Evolutionary conservation across 768 basidiomycete species (phyloP).

Genomic region (Kwoniella mangroviensis): DNA sequence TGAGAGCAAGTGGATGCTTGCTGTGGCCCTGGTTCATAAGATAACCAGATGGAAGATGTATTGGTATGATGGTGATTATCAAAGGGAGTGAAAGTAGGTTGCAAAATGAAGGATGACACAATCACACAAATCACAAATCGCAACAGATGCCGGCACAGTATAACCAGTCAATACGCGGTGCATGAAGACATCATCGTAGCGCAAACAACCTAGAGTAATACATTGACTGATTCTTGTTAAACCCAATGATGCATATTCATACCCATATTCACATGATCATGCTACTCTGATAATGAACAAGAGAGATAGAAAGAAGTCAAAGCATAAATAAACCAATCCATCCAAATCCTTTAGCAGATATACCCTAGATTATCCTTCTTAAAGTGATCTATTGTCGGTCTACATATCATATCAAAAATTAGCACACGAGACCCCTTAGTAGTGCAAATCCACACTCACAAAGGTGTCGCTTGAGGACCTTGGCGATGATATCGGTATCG

Average conservation of each 20-base stretch:
- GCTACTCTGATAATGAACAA: neutral
- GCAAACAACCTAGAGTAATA: too few relatives aligned
- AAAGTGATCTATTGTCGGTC: slow-evolving; percentile 41
- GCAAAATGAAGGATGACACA: neutral
- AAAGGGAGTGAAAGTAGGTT: neutral
- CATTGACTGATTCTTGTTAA: neutral
- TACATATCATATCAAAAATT: neutral
- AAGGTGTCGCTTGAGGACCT: slow-evolving; percentile 81
- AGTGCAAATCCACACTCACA: slow-evolving; percentile 40
- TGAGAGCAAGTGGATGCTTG: neutral
- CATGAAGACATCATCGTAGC: too few relatives aligned
- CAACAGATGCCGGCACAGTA: neutral
- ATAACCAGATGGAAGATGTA: neutral
- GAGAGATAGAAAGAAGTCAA: neutral
- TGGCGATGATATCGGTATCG: slow-evolving; percentile 83
- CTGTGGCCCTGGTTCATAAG: neutral
- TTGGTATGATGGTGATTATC: neutral
- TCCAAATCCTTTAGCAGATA: neutral
- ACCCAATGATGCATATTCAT: neutral
- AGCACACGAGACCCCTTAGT: neutral
- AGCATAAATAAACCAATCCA: neutral
- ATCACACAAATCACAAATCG: neutral
- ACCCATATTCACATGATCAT: neutral
- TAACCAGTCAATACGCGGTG: neutral
- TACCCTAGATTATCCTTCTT: neutral